A percentile compares a stretch with the other conserved stretches of the same genome.
Conservation (phyloP, 2,329 filamentous ascomycete species). For the Thielaviopsis populi region DNA sequence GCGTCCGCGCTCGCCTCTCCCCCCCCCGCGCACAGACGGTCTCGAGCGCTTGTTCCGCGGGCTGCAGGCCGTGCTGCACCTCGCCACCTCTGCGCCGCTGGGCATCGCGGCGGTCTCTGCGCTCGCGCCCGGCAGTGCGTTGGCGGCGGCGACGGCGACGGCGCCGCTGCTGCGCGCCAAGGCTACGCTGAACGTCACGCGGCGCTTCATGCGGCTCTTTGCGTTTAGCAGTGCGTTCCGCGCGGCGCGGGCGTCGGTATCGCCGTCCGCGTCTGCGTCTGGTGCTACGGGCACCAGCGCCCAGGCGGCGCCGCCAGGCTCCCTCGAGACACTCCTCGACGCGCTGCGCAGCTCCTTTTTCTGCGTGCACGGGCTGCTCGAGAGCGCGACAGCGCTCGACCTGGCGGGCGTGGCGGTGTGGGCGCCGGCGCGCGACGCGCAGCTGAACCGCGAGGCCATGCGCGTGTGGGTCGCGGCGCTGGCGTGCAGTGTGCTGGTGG, state of each 20-base stretch:
- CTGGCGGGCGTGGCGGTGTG: constrained; percentile 29
- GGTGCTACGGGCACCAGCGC: not conserved
- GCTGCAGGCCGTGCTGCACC: constrained; percentile 36
- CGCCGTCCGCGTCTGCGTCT: not conserved
- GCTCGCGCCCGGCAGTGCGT: not conserved
- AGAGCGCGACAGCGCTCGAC: constrained; percentile 48
- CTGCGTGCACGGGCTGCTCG: constrained; percentile 52
- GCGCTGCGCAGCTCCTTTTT: constrained; percentile 43
- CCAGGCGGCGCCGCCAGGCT: not conserved
- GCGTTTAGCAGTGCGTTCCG: constrained; percentile 48
- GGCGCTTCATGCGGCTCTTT: constrained; percentile 53
- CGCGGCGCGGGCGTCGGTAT: constrained; percentile 20
- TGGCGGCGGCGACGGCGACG: too few relatives aligned
- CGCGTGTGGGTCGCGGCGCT: constrained; percentile 56
- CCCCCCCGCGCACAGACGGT: constrained; percentile 31
- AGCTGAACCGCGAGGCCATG: constrained; percentile 44
- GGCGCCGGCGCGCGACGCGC: constrained; percentile 31
- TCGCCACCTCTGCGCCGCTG: constrained; percentile 32
- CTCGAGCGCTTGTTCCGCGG: constrained; percentile 47
- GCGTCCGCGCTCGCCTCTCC: constrained; percentile 37
- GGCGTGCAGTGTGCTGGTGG: constrained; percentile 33
- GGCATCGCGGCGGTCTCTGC: constrained; percentile 25
- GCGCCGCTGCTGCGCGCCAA: constrained; percentile 26
- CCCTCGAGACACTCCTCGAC: constrained; percentile 27
- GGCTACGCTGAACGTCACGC: constrained; percentile 31